These are phyloP conservation scores for Acacia acuminata DNA, from an alignment of 306 rosid genomes.

Conservation along the genomic window DNA sequence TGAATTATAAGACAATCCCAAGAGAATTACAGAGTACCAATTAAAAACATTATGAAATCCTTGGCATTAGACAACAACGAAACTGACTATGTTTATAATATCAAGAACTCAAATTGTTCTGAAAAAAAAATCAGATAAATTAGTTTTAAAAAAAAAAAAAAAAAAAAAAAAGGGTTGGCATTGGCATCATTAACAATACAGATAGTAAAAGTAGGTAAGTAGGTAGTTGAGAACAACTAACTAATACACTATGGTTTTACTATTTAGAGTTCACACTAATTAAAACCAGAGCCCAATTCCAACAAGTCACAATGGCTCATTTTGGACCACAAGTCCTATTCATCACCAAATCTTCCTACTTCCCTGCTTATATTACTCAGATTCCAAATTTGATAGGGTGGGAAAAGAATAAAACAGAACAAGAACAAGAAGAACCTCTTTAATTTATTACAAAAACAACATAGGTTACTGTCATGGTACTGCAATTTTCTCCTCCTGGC, in stretches of 20 bases:
- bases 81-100: constrained; percentile 28
- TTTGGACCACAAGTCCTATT: constrained; percentile 33
- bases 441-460: not conserved
- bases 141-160: not conserved
- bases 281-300: constrained; percentile 27
- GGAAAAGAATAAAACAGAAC: not conserved
- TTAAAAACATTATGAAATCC: constrained; percentile 16
- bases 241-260: not conserved
- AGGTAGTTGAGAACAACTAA: constrained; percentile 23
- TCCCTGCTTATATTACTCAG: constrained; percentile 15
- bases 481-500: not conserved
- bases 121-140: constrained; percentile 17
- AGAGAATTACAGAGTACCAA: constrained; percentile 21
- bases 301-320: constrained; percentile 11
- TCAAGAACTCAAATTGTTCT: constrained; percentile 27
- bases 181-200: constrained; percentile 23
- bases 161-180: not conserved
- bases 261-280: not conserved
- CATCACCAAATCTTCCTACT: constrained; percentile 15
- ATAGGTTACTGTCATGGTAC: not conserved
- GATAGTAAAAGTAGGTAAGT: constrained; percentile 23
- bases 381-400: constrained; percentile 7
- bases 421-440: not conserved
- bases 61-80: constrained; percentile 6
- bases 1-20: not conserved